phyloP scores from a whole-genome alignment of 208 protist species.

The Wallacemonas rigidus region DNA sequence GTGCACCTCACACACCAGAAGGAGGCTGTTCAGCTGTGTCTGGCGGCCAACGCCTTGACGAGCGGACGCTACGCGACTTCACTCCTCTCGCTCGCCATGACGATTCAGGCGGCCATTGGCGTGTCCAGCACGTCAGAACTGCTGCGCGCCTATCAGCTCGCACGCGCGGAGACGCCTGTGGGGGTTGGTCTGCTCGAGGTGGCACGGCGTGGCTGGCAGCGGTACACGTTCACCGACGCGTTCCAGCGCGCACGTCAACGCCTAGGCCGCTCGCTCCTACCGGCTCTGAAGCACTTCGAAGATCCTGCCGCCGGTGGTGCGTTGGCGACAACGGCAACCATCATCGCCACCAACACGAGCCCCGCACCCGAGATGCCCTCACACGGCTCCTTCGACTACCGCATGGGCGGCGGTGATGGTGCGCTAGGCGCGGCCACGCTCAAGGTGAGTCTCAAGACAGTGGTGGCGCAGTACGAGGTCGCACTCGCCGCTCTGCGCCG shows the following conservation, averaged over 20 bases:
- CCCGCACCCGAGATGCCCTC: neutral
- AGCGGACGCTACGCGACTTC: conserved; percentile 46
- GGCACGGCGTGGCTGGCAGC: conserved; percentile 45
- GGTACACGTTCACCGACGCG: conserved; percentile 42
- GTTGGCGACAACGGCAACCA: neutral
- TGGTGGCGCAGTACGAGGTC: conserved; percentile 46
- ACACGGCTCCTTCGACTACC: neutral
- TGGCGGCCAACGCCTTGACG: conserved; percentile 52
- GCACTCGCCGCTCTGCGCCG: conserved; percentile 48
- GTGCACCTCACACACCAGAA: conserved; percentile 45
- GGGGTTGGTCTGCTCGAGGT: conserved; percentile 37
- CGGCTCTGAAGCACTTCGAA: conserved; percentile 25
- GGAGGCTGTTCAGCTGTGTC: conserved; percentile 37
- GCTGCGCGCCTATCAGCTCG: conserved; percentile 31
- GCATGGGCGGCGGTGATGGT: conserved; percentile 3
- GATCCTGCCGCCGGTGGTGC: neutral
- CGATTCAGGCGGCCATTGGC: conserved; percentile 33
- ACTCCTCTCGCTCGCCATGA: conserved; percentile 59
- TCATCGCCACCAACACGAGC: neutral
- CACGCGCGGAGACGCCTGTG: conserved; percentile 42
- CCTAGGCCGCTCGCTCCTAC: conserved; percentile 35
- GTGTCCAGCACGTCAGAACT: conserved; percentile 19
- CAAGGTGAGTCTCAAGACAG: conserved; percentile 33
- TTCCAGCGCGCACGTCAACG: conserved; percentile 34
- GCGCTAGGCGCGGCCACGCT: neutral